Conservation (phyloP, 495 filamentous ascomycete species). For the Gamarada debralockiae region DNA sequence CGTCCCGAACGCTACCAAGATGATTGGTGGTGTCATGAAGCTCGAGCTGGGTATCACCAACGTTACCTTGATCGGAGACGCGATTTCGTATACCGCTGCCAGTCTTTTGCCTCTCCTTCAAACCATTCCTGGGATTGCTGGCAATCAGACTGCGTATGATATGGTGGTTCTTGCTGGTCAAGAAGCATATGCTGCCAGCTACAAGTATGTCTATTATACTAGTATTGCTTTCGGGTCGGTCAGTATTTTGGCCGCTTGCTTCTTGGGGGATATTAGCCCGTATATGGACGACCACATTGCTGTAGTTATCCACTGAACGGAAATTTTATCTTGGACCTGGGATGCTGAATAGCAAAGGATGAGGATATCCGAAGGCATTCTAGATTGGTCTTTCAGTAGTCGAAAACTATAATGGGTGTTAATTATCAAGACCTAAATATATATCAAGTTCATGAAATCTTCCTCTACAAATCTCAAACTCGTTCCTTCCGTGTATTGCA, state of each 20-base stretch:
- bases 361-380: too few species aligned
- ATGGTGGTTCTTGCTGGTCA: conserved; percentile 59
- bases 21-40: conserved; percentile 33
- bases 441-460: too few species aligned
- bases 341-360: too few species aligned
- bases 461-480: too few species aligned
- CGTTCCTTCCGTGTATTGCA: too few species aligned
- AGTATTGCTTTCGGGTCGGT: conserved; percentile 65
- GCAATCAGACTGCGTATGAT: conserved; percentile 49
- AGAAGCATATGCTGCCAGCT: conserved; percentile 57
- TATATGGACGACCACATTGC: conserved; percentile 69
- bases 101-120: conserved; percentile 44
- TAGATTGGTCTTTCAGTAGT: too few species aligned
- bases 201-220: conserved; percentile 64
- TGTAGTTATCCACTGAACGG: conserved; percentile 49
- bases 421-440: too few species aligned
- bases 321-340: too few species aligned
- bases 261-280: conserved; percentile 59
- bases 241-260: conserved; percentile 58
- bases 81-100: conserved; percentile 55
- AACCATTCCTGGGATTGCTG: conserved; percentile 47
- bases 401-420: too few species aligned
- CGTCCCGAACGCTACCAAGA: conserved; percentile 42
- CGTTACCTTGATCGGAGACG: conserved; percentile 34
- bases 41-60: conserved; percentile 51